phyloP scores from a whole-genome alignment of 345 rosid genomes.

The Eucalyptus erythrocorys region DNA sequence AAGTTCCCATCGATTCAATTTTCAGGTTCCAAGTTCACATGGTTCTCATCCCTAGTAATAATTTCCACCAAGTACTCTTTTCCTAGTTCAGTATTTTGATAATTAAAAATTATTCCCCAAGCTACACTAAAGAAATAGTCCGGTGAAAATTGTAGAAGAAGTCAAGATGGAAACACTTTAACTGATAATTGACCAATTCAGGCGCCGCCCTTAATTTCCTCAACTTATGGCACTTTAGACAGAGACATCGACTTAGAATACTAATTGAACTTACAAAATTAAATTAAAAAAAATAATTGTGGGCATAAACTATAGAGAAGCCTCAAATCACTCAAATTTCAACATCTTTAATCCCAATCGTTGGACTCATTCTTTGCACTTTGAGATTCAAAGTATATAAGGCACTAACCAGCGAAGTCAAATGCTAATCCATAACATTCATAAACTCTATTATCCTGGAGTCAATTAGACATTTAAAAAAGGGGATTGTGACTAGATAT shows the following conservation, averaged over 20 bases:
- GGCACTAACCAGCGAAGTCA: background rate
- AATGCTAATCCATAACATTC: background rate
- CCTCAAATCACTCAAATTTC: background rate
- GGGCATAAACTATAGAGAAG: background rate
- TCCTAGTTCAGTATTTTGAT: background rate
- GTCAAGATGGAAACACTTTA: background rate
- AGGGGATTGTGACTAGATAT: background rate
- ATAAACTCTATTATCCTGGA: background rate
- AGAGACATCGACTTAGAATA: background rate
- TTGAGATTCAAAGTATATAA: background rate
- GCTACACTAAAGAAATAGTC: background rate
- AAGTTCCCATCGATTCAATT: too few species aligned
- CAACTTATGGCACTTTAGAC: background rate
- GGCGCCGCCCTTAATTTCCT: background rate
- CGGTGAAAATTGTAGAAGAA: background rate
- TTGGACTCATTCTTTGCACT: background rate
- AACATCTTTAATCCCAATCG: background rate
- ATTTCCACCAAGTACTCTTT: background rate
- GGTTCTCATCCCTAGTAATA: too few species aligned
- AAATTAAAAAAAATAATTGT: background rate
- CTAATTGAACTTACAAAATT: background rate
- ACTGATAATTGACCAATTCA: background rate
- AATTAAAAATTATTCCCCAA: background rate
- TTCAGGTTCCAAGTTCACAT: fast-evolving
- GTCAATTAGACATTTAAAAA: background rate